phyloP scores from a whole-genome alignment of 176 grass and related monocot genomes.

The Avena atlantica region DNA sequence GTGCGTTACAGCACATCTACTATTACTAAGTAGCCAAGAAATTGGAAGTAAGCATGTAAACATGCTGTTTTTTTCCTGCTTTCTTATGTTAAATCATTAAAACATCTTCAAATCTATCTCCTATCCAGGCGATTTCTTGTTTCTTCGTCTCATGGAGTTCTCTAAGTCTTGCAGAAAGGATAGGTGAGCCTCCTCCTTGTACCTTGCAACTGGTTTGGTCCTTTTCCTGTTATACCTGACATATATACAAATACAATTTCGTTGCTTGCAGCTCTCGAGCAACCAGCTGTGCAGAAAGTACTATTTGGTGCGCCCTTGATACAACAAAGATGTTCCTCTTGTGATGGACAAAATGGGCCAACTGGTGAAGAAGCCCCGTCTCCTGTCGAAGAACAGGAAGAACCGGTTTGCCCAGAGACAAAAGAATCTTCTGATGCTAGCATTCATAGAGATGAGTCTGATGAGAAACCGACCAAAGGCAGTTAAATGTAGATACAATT shows the following conservation, averaged over 20 bases:
- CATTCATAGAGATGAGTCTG: not conserved
- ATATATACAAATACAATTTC: not conserved
- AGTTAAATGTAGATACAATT: slow-evolving; percentile 4
- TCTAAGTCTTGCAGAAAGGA: slow-evolving; percentile 22
- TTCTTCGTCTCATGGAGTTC: slow-evolving; percentile 38
- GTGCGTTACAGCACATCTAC: not conserved
- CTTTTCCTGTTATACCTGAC: not conserved
- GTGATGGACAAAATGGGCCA: not conserved
- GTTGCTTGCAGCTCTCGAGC: slow-evolving; percentile 25
- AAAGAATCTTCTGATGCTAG: slow-evolving; percentile 27
- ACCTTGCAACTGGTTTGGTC: slow-evolving; percentile 27
- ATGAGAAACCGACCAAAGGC: slow-evolving; percentile 2
- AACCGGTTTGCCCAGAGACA: not conserved
- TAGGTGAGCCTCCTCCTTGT: slow-evolving; percentile 35
- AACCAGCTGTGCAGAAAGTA: slow-evolving; percentile 32
- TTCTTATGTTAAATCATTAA: not conserved
- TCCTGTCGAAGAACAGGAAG: not conserved
- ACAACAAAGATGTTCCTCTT: not conserved
- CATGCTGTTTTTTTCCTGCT: not conserved
- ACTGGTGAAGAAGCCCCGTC: not conserved
- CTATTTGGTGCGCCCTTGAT: not conserved
- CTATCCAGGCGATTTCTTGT: slow-evolving; percentile 35
- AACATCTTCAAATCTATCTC: not conserved
- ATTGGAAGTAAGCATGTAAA: not conserved
- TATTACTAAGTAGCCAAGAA: not conserved